phyloP scores from a whole-genome alignment of 2,329 filamentous ascomycete genomes.

The Macrophomina tecta region DNA sequence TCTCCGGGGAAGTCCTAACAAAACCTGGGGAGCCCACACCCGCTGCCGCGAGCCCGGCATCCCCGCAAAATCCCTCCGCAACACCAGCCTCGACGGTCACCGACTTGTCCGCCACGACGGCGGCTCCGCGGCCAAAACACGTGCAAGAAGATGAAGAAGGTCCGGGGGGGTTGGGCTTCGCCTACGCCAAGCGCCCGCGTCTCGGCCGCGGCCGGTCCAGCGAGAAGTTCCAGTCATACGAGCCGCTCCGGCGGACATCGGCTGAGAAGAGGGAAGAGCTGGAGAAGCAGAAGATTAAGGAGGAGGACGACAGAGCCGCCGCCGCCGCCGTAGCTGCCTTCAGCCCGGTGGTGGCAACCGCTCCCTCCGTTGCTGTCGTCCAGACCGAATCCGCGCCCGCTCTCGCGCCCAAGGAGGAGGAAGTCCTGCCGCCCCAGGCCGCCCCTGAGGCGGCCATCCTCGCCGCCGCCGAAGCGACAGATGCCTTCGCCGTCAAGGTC shows the following conservation, averaged over 20 bases:
- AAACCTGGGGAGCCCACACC: not conserved
- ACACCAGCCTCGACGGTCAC: not conserved
- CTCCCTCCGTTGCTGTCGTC: not conserved
- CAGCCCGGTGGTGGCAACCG: not conserved
- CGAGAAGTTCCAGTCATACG: slow-evolving; percentile 22
- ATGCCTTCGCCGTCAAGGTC: slow-evolving; percentile 1
- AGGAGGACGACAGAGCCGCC: slow-evolving; percentile 16
- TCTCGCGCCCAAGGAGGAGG: not conserved
- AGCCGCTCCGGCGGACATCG: slow-evolving; percentile 5
- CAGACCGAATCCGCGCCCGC: not conserved
- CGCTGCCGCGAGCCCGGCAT: not conserved
- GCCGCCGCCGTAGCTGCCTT: slow-evolving; percentile 14
- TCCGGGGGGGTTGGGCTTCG: not conserved
- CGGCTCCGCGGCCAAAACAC: not conserved
- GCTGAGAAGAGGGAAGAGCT: slow-evolving; percentile 14
- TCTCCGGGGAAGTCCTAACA: not conserved
- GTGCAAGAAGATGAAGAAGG: not conserved
- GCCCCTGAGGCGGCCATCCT: not conserved
- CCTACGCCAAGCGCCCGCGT: slow-evolving; percentile 17
- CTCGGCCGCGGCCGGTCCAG: slow-evolving; percentile 20
- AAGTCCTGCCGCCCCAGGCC: not conserved
- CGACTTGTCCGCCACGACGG: not conserved
- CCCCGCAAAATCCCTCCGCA: not conserved
- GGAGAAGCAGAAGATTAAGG: slow-evolving; percentile 14
- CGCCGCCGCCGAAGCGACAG: not conserved